phyloP scores from a whole-genome alignment of 1,139 yeast species.

The Kurtzmaniella natalensis region DNA sequence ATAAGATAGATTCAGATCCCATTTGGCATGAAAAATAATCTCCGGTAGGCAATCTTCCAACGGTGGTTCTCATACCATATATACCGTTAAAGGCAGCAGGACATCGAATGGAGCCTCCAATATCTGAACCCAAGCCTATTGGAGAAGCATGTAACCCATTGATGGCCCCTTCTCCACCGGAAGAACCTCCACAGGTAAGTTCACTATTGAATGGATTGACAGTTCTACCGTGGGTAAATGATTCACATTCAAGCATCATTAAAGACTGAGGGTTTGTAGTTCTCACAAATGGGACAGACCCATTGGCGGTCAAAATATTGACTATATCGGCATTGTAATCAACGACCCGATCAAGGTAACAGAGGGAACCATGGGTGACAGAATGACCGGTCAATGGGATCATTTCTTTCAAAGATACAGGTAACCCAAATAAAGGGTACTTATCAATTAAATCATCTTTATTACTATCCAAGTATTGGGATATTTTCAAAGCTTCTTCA shows the following conservation, averaged over 20 bases:
- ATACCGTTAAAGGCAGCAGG: conserved; percentile 55
- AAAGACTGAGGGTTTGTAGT: conserved; percentile 54
- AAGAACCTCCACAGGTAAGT: conserved; percentile 22
- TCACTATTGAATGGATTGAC: conserved; percentile 19
- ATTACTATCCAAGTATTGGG: no score
- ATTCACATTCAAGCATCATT: conserved; percentile 30
- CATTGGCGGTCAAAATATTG: no score
- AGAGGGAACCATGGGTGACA: conserved; percentile 20
- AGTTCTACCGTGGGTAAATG: conserved; percentile 13
- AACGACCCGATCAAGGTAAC: conserved; percentile 18
- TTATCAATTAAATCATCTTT: no score
- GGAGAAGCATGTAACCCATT: conserved; percentile 15
- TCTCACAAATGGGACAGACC: conserved; percentile 26
- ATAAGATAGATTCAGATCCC: neutral
- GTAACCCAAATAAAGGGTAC: no score
- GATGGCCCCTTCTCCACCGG: conserved; percentile 26
- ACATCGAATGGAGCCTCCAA: conserved; percentile 58
- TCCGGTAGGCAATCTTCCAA: conserved; percentile 15
- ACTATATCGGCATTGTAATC: conserved; percentile 21
- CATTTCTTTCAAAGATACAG: conserved; percentile 20
- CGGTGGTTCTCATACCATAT: conserved; percentile 50
- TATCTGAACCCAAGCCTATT: conserved; percentile 51
- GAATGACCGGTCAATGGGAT: conserved; percentile 13
- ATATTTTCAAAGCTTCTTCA: no score
- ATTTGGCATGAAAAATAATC: no score